Percentiles rank a stretch among this genome's conserved stretches.
Conservation (phyloP, 1,139 yeast genomes). For the Suhomyces ambrosiae region DNA sequence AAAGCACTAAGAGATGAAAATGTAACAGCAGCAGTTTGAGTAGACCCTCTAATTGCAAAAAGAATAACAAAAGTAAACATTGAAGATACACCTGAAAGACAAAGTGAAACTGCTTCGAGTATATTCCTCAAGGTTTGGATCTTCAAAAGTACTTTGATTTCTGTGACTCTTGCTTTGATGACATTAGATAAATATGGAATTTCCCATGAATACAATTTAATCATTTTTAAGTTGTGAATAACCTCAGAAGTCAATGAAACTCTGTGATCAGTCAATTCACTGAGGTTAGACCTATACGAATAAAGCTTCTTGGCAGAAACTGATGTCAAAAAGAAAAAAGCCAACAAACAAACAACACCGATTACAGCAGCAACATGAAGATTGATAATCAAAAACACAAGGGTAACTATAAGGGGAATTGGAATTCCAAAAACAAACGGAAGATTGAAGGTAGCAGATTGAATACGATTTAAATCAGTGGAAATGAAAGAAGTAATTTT, state of each 20-base stretch:
- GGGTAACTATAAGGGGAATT: conserved; percentile 46
- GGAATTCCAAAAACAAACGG: conserved; percentile 18
- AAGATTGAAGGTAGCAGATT: conserved; percentile 20
- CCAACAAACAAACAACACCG: conserved; percentile 34
- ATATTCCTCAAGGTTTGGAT: conserved; percentile 59
- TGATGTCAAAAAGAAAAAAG: conserved; percentile 19
- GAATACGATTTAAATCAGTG: conserved; percentile 26
- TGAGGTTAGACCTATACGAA: conserved; percentile 15
- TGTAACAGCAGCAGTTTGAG: conserved; percentile 61
- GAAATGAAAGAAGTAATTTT: conserved; percentile 26
- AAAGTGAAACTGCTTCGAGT: conserved; percentile 54
- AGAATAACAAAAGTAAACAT: conserved; percentile 70
- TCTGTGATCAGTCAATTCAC: conserved; percentile 18
- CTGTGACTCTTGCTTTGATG: conserved; percentile 40
- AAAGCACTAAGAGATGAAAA: conserved; percentile 78
- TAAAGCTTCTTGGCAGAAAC: conserved; percentile 16
- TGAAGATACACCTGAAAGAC: conserved; percentile 66
- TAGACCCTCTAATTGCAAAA: conserved; percentile 48
- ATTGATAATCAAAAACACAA: conserved; percentile 42
- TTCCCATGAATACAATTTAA: conserved; percentile 25
- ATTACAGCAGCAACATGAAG: conserved; percentile 27
- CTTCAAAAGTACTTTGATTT: conserved; percentile 47
- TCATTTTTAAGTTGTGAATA: conserved; percentile 20
- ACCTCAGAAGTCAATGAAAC: conserved; percentile 21
- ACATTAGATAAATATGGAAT: conserved; percentile 16